Evolutionary conservation across 2,329 filamentous ascomycete species (phyloP), one percentile per base, ranked within the genome.

Genomic region (Penicillium olsonii): DNA sequence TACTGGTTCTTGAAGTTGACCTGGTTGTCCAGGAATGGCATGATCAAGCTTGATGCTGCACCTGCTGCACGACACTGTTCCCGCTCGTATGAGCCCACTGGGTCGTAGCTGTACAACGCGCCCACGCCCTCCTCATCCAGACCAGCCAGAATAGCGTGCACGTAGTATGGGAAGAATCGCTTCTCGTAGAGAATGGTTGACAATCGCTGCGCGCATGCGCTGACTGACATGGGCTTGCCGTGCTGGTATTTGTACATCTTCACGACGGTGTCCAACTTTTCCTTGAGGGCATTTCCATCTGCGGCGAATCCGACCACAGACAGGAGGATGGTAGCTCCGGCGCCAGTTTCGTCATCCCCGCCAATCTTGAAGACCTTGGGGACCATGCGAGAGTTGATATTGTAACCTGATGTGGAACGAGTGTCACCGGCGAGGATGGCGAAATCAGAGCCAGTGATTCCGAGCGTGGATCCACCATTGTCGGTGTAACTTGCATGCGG

Each of bases 1-100:
- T 96, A 95, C 78, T 96, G 92, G 73, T 99, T 99, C 83, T 96
- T 99, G 81, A 92, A 92, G 78, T 97, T 97, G 78, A 99, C 94
- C 76, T 99, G 95, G 73, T 99, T 99, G 74, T 99, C 94, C 67
- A 99, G 77, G 81, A 99, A 99, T 1, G 94, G 94, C 89, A 96
- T 99, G 75, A 99, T 99, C 73, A 99, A 77, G 66, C 89, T 94
- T 45, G 90, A 87, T 17, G 92, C 92, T 12, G 94, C 92, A 64
- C 94, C 94, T 35, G 90, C 94, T 29, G 94, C 92, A 59, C 92
- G 85, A 77, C 92, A 96, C 77, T 95, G 90, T 77, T 99, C 94
- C 59, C 94, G 81, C 80, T 99, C 94, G 76, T 97, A 99, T 70
- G 90, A 95, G 62, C 94, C 94, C 35, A 99, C 94, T 1, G 94